Conservation (phyloP, 176 grass and related monocot genomes). For the Leersia perrieri region DNA sequence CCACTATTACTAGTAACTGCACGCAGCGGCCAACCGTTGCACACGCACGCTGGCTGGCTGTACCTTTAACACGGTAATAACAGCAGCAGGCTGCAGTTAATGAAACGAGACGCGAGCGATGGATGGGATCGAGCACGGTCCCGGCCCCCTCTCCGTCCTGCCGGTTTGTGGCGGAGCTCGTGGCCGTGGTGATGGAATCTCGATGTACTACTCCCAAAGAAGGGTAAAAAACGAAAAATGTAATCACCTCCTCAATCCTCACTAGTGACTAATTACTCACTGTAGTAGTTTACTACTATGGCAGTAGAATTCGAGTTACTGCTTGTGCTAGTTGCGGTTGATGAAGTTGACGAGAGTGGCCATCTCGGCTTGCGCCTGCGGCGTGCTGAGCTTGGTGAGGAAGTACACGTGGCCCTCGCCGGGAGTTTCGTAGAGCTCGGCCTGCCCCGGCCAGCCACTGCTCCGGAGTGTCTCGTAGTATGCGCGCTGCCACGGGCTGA, state of each 20-base stretch:
- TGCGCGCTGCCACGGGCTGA: conserved; percentile 49
- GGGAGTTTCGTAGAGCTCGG: conserved; percentile 46
- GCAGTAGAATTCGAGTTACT: background rate
- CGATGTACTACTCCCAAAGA: background rate
- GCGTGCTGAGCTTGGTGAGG: conserved; percentile 43
- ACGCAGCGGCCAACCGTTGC: background rate
- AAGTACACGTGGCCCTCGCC: conserved; percentile 64
- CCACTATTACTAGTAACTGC: background rate
- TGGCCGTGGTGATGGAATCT: background rate
- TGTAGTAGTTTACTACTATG: background rate
- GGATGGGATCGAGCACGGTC: conserved; percentile 15
- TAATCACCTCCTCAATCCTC: conserved; percentile 24
- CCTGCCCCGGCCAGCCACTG: conserved; percentile 37
- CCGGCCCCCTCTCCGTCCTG: conserved; percentile 24
- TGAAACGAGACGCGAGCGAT: background rate
- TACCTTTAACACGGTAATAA: background rate
- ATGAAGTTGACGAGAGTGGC: conserved; percentile 50
- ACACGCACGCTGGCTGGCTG: background rate
- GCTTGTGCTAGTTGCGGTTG: conserved; percentile 19
- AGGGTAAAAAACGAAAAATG: conserved; percentile 13
- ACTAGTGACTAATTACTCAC: conserved; percentile 20
- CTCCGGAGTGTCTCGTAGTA: conserved; percentile 42
- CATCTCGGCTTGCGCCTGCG: conserved; percentile 51
- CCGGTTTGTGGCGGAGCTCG: conserved; percentile 22
- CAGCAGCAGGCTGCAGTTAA: conserved; percentile 4